phyloP scores from a whole-genome alignment of 768 basidiomycete species.

The Lentinula sp. region DNA sequence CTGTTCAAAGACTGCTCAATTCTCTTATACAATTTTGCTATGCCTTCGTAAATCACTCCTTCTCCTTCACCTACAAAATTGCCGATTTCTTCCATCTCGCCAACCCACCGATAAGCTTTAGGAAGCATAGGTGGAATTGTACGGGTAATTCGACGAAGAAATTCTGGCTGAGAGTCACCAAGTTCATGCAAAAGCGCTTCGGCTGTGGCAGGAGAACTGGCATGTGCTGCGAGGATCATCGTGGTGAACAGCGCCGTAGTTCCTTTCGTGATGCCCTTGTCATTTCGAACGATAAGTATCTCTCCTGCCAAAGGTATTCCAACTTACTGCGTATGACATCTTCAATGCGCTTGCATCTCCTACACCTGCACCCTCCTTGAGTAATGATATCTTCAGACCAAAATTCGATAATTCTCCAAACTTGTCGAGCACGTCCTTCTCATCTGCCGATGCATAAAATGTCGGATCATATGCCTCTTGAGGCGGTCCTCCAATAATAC shows the following conservation, averaged over 20 bases:
- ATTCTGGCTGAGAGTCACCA: slow-evolving; percentile 34
- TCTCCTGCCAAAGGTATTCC: neutral
- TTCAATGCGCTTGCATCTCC: slow-evolving; percentile 60
- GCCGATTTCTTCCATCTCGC: slow-evolving; percentile 61
- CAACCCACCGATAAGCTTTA: slow-evolving; percentile 60
- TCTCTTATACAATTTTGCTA: slow-evolving; percentile 39
- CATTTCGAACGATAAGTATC: neutral
- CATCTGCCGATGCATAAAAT: slow-evolving; percentile 45
- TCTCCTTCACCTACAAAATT: slow-evolving; percentile 43
- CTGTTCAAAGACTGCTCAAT: slow-evolving; percentile 30
- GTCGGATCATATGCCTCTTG: slow-evolving; percentile 40
- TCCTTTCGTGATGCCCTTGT: slow-evolving; percentile 52
- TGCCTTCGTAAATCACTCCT: slow-evolving; percentile 39
- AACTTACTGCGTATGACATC: slow-evolving; percentile 57
- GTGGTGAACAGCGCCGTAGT: slow-evolving; percentile 39
- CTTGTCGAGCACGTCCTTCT: slow-evolving; percentile 22
- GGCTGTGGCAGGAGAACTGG: slow-evolving; percentile 57
- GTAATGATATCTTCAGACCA: slow-evolving; percentile 38
- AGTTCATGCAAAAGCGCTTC: slow-evolving; percentile 48
- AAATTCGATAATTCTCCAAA: slow-evolving; percentile 35
- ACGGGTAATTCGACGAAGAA: slow-evolving; percentile 32
- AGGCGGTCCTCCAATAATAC: slow-evolving; percentile 55
- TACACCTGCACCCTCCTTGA: slow-evolving; percentile 41
- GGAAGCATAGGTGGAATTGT: slow-evolving; percentile 44
- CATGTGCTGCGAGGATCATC: slow-evolving; percentile 52